Conservation (phyloP, 2,329 filamentous ascomycete genomes). For the Tympanopsis confertula region DNA sequence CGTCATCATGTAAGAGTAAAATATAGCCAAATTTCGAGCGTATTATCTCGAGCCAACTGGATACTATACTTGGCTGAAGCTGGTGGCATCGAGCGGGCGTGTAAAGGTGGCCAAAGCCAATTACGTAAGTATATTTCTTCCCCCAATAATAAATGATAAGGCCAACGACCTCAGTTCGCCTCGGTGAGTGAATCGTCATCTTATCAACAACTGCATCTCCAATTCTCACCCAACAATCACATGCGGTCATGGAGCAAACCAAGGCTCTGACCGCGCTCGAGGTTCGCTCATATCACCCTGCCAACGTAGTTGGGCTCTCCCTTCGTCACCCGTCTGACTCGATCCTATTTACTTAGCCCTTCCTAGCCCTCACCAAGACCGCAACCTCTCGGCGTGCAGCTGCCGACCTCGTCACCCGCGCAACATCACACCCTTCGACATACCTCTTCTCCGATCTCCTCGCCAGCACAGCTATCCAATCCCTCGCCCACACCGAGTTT, state of each 20-base stretch:
- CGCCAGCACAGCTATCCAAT: slow-evolving; percentile 65
- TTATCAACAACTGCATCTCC: slow-evolving; percentile 3
- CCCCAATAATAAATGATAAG: too few relatives aligned
- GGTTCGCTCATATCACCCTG: slow-evolving; percentile 23
- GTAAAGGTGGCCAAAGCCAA: too few relatives aligned
- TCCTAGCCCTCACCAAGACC: slow-evolving; percentile 76
- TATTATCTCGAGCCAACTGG: too few relatives aligned
- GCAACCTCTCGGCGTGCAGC: slow-evolving; percentile 74
- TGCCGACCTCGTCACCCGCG: slow-evolving; percentile 74
- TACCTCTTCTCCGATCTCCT: slow-evolving; percentile 94
- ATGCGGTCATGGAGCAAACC: slow-evolving; percentile 56
- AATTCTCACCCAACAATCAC: not conserved
- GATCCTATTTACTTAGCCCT: slow-evolving; percentile 56
- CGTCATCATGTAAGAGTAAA: too few relatives aligned
- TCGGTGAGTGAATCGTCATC: too few relatives aligned
- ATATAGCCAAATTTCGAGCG: too few relatives aligned
- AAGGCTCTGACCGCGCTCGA: slow-evolving; percentile 54
- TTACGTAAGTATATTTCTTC: too few relatives aligned
- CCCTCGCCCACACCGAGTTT: slow-evolving; percentile 56
- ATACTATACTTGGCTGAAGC: too few relatives aligned
- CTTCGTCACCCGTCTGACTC: slow-evolving; percentile 2
- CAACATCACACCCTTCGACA: slow-evolving; percentile 79
- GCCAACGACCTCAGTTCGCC: too few relatives aligned
- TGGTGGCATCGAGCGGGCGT: too few relatives aligned
- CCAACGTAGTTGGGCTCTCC: not conserved